phyloP scores from a whole-genome alignment of 164 flowering plant genomes.

The Tetracentron sinense region DNA sequence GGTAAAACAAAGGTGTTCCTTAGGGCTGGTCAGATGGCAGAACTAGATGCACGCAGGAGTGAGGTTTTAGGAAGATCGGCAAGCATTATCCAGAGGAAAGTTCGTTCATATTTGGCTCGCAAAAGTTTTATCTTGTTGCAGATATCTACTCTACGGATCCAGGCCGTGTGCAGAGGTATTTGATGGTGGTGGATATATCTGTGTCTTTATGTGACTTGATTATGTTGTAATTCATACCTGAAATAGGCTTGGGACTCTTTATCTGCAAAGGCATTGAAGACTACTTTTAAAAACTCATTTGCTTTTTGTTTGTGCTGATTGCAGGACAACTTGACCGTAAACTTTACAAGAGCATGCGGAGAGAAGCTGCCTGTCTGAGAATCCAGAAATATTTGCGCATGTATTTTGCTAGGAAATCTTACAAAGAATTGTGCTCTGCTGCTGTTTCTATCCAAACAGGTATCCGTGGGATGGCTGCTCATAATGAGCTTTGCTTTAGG shows the following conservation, averaged over 20 bases:
- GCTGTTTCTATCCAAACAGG: conserved; percentile 80
- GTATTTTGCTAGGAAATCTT: conserved; percentile 69
- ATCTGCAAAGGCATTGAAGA: background rate
- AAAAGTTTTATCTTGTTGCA: conserved; percentile 54
- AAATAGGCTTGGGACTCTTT: too few species aligned
- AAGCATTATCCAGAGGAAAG: conserved; percentile 84
- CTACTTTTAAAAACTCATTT: background rate
- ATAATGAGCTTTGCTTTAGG: conserved; percentile 69
- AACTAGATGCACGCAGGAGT: conserved; percentile 75
- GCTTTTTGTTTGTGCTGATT: conserved; percentile 13
- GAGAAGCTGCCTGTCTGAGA: conserved; percentile 67
- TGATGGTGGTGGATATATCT: background rate
- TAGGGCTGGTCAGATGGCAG: conserved; percentile 99
- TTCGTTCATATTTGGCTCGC: conserved; percentile 72
- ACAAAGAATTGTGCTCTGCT: conserved; percentile 44
- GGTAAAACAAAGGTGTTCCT: conserved; percentile 97
- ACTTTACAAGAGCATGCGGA: conserved; percentile 59
- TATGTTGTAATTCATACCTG: background rate
- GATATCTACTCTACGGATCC: conserved; percentile 53
- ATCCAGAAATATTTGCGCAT: conserved; percentile 75
- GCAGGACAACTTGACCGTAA: conserved; percentile 76
- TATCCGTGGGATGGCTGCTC: conserved; percentile 88
- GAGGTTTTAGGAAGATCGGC: conserved; percentile 93
- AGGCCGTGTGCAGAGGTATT: conserved; percentile 92
- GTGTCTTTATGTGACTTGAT: background rate